These are phyloP conservation scores for Cucurbita argyrosperma DNA, from an alignment of 306 rosid genomes.

Conservation along the genomic window DNA sequence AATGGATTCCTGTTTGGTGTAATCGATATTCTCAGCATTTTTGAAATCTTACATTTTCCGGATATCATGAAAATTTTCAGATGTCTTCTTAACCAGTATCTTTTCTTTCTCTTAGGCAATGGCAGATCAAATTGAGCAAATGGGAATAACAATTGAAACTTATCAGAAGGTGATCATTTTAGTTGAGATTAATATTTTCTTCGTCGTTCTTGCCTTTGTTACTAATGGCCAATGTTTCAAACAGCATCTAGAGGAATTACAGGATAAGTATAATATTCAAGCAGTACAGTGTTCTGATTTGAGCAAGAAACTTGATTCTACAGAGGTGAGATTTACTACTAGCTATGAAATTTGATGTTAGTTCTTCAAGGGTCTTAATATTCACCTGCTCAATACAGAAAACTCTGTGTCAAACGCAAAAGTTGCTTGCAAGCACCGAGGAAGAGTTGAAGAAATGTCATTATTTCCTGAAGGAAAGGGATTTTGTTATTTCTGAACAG, in stretches of 20 bases:
- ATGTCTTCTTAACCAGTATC: neutral
- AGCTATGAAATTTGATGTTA: neutral
- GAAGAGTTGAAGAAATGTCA: slow-evolving; percentile 64
- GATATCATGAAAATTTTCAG: neutral
- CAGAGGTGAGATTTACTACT: slow-evolving; percentile 44
- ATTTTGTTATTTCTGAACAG: slow-evolving; percentile 68
- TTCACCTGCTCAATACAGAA: slow-evolving; percentile 27
- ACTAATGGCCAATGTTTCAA: slow-evolving; percentile 1
- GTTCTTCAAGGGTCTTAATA: neutral
- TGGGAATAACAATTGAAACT: slow-evolving; percentile 50
- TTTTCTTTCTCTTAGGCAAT: slow-evolving; percentile 43
- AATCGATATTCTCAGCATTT: neutral
- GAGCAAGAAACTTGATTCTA: slow-evolving; percentile 59
- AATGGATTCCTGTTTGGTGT: too few relatives aligned
- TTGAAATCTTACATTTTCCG: neutral
- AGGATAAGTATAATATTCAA: slow-evolving; percentile 42
- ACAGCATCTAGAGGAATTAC: slow-evolving; percentile 72
- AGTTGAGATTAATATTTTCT: neutral
- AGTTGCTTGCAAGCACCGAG: slow-evolving; percentile 46
- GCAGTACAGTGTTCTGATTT: slow-evolving; percentile 53
- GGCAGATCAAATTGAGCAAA: slow-evolving; percentile 91
- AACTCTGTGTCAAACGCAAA: slow-evolving; percentile 50
- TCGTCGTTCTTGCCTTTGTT: neutral
- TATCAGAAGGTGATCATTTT: slow-evolving; percentile 57
- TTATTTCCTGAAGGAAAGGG: slow-evolving; percentile 51